These are phyloP conservation scores for Aspergillus pseudotamarii DNA, from an alignment of 2,329 filamentous ascomycete genomes.

Conservation along the genomic window DNA sequence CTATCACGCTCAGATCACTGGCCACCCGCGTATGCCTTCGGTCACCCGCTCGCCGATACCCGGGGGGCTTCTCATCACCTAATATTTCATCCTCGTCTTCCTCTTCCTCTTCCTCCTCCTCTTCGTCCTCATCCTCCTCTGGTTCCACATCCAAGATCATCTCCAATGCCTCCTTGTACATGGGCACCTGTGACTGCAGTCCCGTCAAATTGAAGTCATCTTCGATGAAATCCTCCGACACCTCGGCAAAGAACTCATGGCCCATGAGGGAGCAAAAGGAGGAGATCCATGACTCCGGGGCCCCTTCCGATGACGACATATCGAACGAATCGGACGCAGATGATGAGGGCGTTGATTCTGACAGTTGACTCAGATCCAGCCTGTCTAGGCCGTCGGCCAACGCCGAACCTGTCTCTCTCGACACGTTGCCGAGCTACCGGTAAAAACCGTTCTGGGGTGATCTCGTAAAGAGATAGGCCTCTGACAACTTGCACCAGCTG, in stretches of 20 bases:
- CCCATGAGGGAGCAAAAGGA: conserved; percentile 94
- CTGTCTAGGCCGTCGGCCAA: conserved; percentile 52
- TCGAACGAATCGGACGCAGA: conserved; percentile 43
- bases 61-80: conserved; percentile 54
- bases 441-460: conserved; percentile 11
- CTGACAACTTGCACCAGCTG: conserved; percentile 16
- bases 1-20: conserved; percentile 91
- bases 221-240: conserved; percentile 98
- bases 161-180: conserved; percentile 99
- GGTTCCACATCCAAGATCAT: conserved; percentile 99
- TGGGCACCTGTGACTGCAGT: conserved; percentile 89
- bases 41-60: conserved; percentile 59
- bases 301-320: conserved; percentile 50
- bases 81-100: conserved; percentile 70
- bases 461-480: conserved; percentile 16
- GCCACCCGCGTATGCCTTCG: conserved; percentile 83
- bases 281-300: conserved; percentile 91
- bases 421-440: conserved; percentile 46
- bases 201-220: conserved; percentile 99
- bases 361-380: conserved; percentile 51
- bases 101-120: conserved; percentile 68
- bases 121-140: conserved; percentile 75
- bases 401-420: conserved; percentile 48
- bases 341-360: conserved; percentile 45
- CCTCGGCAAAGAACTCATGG: conserved; percentile 98